Conservation (phyloP, 257 asterid genomes). For the Jacaranda copaia region DNA sequence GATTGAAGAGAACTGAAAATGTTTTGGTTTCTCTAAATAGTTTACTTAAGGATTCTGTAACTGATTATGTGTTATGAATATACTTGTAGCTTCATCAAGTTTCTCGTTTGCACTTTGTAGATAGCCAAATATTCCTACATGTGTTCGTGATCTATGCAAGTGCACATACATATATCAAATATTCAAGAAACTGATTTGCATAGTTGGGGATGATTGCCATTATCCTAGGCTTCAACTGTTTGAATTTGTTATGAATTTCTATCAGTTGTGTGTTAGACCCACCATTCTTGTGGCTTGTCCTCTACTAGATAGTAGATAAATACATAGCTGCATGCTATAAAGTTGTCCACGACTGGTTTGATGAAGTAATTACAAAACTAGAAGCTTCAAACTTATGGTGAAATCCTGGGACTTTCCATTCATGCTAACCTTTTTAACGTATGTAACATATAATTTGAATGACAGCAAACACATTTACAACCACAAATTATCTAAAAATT, state of each 20-base stretch:
- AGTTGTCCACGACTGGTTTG: conserved; percentile 14
- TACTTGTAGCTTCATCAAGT: background rate
- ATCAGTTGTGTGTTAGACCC: background rate
- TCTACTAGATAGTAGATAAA: conserved; percentile 4
- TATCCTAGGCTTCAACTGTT: conserved; percentile 15
- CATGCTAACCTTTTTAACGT: conserved; percentile 18
- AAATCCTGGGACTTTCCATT: conserved; percentile 25
- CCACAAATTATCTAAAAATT: conserved; percentile 23
- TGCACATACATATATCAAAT: background rate
- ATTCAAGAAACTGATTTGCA: conserved; percentile 9
- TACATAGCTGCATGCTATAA: conserved; percentile 19
- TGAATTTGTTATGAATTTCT: conserved; percentile 25
- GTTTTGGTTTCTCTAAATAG: too few species aligned
- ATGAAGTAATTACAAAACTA: conserved; percentile 18
- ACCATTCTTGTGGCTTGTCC: conserved; percentile 6
- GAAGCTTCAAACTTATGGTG: conserved; percentile 17
- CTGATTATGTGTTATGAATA: conserved; percentile 18
- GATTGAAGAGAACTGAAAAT: too few species aligned
- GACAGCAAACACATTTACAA: conserved; percentile 5
- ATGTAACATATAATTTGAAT: conserved; percentile 15
- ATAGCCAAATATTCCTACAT: background rate
- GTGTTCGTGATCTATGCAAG: conserved; percentile 17
- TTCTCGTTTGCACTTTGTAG: conserved; percentile 18
- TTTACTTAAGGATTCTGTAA: background rate
- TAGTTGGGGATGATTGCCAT: conserved; percentile 20